phyloP scores from a whole-genome alignment of 2,329 filamentous ascomycete genomes.

The Fusarium goolgardi region DNA sequence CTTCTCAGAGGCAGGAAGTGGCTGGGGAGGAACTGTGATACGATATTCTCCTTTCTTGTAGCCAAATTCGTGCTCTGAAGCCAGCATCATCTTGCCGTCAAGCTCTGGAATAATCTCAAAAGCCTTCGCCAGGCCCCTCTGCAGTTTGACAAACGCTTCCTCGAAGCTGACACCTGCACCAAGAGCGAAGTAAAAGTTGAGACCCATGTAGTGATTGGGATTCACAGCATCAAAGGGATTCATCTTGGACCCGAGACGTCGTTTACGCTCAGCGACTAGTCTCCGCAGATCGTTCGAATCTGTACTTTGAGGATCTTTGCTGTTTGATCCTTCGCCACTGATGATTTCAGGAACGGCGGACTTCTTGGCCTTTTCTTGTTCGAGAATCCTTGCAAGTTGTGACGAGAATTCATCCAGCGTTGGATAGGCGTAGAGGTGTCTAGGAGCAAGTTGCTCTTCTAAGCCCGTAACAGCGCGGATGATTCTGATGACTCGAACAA shows the following conservation, averaged over 20 bases:
- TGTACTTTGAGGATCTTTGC: fast-evolving
- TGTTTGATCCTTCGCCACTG: fast-evolving
- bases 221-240: conserved; percentile 14
- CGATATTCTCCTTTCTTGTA: conserved; percentile 19
- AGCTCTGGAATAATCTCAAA: conserved; percentile 14
- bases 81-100: conserved; percentile 15
- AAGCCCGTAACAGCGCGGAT: conserved; percentile 3
- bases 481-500: conserved; percentile 9
- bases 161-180: background rate
- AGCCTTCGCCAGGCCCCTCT: background rate
- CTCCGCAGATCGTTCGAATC: background rate
- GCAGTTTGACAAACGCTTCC: background rate
- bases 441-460: conserved; percentile 10
- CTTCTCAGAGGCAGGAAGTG: background rate
- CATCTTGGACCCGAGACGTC: conserved; percentile 3
- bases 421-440: conserved; percentile 6
- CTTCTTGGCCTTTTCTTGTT: background rate
- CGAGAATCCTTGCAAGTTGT: conserved; percentile 2
- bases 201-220: conserved; percentile 18
- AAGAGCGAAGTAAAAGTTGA: conserved; percentile 21
- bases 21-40: background rate
- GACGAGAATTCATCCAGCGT: background rate
- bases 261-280: background rate
- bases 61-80: conserved; percentile 8
- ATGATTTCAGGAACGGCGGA: fast-evolving